These are phyloP conservation scores for Chytriomyces sp. DNA, from an alignment of 192 early-diverging fungal genomes.

Conservation along the genomic window DNA sequence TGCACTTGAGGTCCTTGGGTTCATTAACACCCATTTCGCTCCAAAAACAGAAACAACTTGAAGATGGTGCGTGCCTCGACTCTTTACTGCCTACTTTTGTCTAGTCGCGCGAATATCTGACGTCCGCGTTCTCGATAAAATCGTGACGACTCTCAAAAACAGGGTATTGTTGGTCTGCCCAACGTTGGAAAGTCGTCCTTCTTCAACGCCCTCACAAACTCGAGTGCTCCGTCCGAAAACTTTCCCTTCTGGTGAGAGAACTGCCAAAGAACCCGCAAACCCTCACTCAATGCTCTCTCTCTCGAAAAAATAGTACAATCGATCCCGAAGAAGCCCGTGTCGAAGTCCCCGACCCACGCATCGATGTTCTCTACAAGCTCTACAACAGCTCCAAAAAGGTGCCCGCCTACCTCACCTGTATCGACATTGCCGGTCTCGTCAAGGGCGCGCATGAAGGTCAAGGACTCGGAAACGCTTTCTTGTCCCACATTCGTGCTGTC, in stretches of 20 bases:
- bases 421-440: slow-evolving; percentile 98
- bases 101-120: background rate
- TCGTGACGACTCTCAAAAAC: background rate
- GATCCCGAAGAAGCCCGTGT: slow-evolving; percentile 92
- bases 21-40: background rate
- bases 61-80: slow-evolving; percentile 26
- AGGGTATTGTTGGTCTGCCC: slow-evolving; percentile 89
- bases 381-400: slow-evolving; percentile 65
- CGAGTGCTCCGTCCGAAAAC: slow-evolving; percentile 67
- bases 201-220: slow-evolving; percentile 55
- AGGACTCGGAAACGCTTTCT: slow-evolving; percentile 88
- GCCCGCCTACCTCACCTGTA: slow-evolving; percentile 87
- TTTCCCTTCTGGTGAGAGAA: slow-evolving; percentile 94
- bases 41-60: slow-evolving; percentile 34
- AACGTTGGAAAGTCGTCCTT: slow-evolving; percentile 77
- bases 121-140: background rate
- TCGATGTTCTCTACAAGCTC: slow-evolving; percentile 76
- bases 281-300: too few species aligned
- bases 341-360: slow-evolving; percentile 86
- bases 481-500: slow-evolving; percentile 81
- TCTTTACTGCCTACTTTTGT: background rate
- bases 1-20: background rate
- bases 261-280: slow-evolving; percentile 54
- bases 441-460: slow-evolving; percentile 67
- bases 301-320: slow-evolving; percentile 64